Conservation (phyloP, 345 rosid genomes). For the Citrus australasica region DNA sequence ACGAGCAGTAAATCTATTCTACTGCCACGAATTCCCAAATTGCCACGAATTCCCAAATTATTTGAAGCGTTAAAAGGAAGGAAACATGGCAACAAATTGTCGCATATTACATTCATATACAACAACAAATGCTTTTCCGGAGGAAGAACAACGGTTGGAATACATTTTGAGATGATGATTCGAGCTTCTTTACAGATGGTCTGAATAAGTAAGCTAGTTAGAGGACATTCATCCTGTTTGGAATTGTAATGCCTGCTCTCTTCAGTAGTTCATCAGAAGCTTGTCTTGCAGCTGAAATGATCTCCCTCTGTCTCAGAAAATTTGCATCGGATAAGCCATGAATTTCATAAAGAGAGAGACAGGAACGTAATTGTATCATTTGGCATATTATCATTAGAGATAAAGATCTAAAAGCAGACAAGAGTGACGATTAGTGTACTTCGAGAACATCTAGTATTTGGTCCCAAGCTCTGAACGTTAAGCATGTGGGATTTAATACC, state of each 20-base stretch:
- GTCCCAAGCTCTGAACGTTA: neutral
- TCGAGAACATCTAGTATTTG: too few species aligned
- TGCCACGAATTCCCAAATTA: neutral
- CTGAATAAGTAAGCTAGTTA: neutral
- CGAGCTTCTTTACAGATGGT: neutral
- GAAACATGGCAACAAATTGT: neutral
- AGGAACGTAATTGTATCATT: neutral
- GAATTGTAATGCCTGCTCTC: conserved; percentile 47
- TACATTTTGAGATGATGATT: neutral
- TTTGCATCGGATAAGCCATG: neutral
- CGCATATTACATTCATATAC: neutral
- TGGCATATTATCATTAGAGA: neutral
- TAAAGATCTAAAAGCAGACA: neutral
- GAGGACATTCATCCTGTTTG: conserved; percentile 50
- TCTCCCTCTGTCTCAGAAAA: conserved; percentile 29
- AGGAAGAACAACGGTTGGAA: neutral
- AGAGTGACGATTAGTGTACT: neutral
- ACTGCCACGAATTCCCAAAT: neutral
- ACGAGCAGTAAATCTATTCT: too few species aligned
- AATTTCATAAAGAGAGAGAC: neutral
- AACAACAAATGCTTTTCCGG: neutral
- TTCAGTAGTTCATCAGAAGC: conserved; percentile 44
- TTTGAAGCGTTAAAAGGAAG: neutral
- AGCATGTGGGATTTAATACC: neutral
- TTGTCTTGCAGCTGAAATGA: conserved; percentile 41